Evolutionary conservation across 768 basidiomycete genomes (phyloP), one percentile per base, ranked within the genome.

Genomic region (Gyrodon lividus): DNA sequence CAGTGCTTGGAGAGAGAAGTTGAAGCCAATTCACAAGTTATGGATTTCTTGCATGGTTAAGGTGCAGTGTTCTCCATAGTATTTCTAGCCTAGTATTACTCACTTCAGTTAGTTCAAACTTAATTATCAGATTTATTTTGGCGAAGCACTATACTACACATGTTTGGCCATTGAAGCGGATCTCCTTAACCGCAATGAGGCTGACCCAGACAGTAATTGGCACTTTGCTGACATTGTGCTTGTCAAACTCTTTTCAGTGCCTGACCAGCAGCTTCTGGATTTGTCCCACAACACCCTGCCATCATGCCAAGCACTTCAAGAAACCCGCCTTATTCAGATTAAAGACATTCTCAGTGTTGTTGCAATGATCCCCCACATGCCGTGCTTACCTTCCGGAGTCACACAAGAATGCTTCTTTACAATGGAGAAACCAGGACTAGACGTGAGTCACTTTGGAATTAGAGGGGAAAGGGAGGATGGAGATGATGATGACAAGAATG

Each of bases 361-460:
- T n/a, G 57, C 59, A 28, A 59, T 68, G 60, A 57, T 60, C 10
- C 62, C 59, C 4, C 55, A 61, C 30, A 62, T 59, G 1, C 22
- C 40, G 34, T 22, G 51, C 12, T 38, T 51, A n/a, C 26, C 34
- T 48, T 9, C 17, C 12, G 28, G 43, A 10, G 52, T 54, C 26
- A 44, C 48, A 16, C 33, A 59, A 14, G 40, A 54, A 9, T 7
- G 22, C 20, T 47, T 47, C 35, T 47, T 47, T n/a, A 22, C 26
- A 0, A 33, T 47, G 4, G 16, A 38, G 23, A 47, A 47, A 26
- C 46, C 46, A 6, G 35, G 46, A 4, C 26, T 47, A 24, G 23
- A 47, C 16, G 35, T 47, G 16, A 28, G 34, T 23, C 46, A 47
- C 6, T 38, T 47, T 9, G 38, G 38, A 22, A n/a, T 39, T 16